These are phyloP conservation scores for Pouteria campechiana DNA, from an alignment of 179 eudicot species.

Conservation along the genomic window DNA sequence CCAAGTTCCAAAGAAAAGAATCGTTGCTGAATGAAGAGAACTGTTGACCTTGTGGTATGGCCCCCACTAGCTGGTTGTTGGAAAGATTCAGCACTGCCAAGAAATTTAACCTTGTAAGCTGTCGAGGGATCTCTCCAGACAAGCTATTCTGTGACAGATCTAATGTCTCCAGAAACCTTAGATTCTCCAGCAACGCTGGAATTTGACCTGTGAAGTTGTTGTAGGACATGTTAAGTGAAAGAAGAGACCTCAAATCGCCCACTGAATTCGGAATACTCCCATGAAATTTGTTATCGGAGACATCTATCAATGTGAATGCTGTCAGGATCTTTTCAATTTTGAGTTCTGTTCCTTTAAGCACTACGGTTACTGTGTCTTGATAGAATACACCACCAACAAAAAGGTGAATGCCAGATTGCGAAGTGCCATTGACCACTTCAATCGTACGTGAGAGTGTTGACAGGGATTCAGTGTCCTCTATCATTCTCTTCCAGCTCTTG, in stretches of 20 bases:
- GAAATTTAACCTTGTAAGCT: neutral
- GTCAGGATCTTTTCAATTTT: neutral
- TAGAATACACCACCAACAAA: no score
- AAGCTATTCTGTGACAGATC: slow-evolving; percentile 6
- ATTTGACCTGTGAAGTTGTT: slow-evolving; percentile 4
- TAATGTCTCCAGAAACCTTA: slow-evolving; percentile 4
- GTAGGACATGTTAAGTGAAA: neutral
- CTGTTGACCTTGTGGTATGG: slow-evolving; percentile 8
- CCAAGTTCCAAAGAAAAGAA: slow-evolving; percentile 12
- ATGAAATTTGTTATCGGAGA: slow-evolving; percentile 2
- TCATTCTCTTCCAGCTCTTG: slow-evolving; percentile 3
- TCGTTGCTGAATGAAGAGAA: slow-evolving; percentile 4
- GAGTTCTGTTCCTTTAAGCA: slow-evolving; percentile 2
- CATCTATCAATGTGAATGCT: slow-evolving; percentile 1
- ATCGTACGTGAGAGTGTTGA: neutral
- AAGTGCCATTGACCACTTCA: neutral
- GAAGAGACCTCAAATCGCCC: neutral
- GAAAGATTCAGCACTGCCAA: neutral
- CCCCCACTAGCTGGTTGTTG: slow-evolving; percentile 3
- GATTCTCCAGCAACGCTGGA: neutral
- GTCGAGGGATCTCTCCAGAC: slow-evolving; percentile 4
- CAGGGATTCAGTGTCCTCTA: neutral
- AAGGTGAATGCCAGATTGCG: no score
- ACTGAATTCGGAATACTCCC: slow-evolving; percentile 3
- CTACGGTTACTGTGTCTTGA: neutral